Base-by-base conservation (phyloP, 2,329 filamentous ascomycete species). In the Penicillium sp. region DNA sequence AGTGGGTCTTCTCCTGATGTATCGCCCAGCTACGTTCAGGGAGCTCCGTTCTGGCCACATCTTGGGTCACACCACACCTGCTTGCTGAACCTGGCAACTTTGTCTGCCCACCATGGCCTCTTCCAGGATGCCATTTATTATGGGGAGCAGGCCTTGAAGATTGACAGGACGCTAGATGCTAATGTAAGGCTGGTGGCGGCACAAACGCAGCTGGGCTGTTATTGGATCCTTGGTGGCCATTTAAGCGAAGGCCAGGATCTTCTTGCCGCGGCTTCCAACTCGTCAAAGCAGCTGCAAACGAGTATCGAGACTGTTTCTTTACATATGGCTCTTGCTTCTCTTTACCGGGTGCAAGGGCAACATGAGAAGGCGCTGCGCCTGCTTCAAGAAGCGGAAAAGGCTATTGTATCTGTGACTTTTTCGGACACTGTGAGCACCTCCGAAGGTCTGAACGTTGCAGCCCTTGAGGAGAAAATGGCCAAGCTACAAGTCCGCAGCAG, bases 121-220 rank as follows among this genome's bases (percentile, higher is more conserved):
- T 91, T 92, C 64, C 88, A 91, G 61, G 94, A 98, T 73, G 94
- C 94, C 1, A 79, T 94, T 0, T 95, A 93, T 72, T 96, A 96
- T 67, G 88, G 90, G 1, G 90, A 97, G 66, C 90, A 95, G 68
- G 92, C 92, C 0, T 82, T 89, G 55, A 91, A 90, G 69, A 85
- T 96, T 60, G 91, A 91, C 22, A 82, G 84, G 59, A 86, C 84
- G n/a, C 85, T 90, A 8, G 81, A 84, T 50, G 88, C 90, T 0
- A 81, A 84, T 38, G 81, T 88, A 12, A 77, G 83, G 1, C 72
- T 80, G 31, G 75, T 79, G 20, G 77, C 81, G 41, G 81, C 79
- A 48, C 74, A 80, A 67, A 77, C 79, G 51, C 68, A 82, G 64
- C 69, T 81, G 53, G 79, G 78, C 14, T 74, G 80, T 52, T 78